phyloP scores from a whole-genome alignment of 805 yeast genomes.

The Myxozyma monticola region DNA sequence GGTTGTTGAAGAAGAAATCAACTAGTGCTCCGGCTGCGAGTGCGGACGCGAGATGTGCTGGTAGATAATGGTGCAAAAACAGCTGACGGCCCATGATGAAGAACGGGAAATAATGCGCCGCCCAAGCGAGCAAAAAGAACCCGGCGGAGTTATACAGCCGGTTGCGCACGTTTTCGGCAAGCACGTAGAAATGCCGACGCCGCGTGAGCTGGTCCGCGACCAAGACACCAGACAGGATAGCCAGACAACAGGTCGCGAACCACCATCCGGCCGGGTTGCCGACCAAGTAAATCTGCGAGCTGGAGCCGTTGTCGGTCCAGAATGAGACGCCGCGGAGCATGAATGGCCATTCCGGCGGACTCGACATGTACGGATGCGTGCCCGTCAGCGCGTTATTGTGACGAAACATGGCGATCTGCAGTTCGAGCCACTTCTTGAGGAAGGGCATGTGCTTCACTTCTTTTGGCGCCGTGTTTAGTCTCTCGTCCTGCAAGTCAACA shows the following conservation, averaged over 20 bases:
- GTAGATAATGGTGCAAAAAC: constrained; percentile 89
- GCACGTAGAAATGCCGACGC: constrained; percentile 63
- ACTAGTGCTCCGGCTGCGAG: constrained; percentile 76
- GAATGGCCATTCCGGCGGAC: constrained; percentile 89
- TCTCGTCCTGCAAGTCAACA: constrained; percentile 57
- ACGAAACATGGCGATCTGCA: constrained; percentile 84
- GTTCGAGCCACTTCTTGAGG: constrained; percentile 82
- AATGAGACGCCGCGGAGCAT: constrained; percentile 89
- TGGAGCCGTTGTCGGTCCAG: constrained; percentile 74
- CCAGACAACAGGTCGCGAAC: constrained; percentile 66
- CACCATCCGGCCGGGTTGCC: constrained; percentile 94
- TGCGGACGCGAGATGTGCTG: constrained; percentile 90
- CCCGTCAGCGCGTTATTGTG: constrained; percentile 85
- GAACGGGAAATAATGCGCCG: constrained; percentile 85
- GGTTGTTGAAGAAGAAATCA: constrained; percentile 66
- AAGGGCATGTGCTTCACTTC: constrained; percentile 65
- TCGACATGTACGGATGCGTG: constrained; percentile 94
- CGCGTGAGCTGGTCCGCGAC: constrained; percentile 74
- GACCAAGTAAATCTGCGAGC: constrained; percentile 79
- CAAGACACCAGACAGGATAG: constrained; percentile 62
- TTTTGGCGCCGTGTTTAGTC: constrained; percentile 64
- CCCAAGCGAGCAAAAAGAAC: constrained; percentile 83
- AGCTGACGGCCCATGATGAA: constrained; percentile 89
- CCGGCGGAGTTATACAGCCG: constrained; percentile 77
- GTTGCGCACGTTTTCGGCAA: constrained; percentile 62